Percentiles rank a stretch among this genome's conserved stretches.
Conservation (phyloP, 2,329 filamentous ascomycete genomes). For the Cladosporium cucumerinum region DNA sequence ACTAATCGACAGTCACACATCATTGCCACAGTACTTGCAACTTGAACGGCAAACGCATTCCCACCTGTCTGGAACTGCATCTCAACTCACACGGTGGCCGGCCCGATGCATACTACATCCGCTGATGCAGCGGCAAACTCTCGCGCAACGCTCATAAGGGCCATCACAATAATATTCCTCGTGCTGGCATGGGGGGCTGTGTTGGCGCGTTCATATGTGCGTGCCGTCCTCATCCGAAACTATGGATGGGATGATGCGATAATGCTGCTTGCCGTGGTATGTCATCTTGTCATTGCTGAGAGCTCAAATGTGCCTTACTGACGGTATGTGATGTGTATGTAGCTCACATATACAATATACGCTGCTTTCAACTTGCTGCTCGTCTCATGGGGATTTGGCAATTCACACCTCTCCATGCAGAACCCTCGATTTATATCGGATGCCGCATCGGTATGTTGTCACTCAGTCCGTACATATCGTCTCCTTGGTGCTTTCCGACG, state of each 20-base stretch:
- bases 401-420: not conserved
- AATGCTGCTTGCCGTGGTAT: conserved; percentile 41
- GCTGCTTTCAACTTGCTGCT: conserved; percentile 16
- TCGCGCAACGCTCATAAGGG: conserved; percentile 1
- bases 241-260: conserved; percentile 46
- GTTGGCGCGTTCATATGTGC: conserved; percentile 40
- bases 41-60: not conserved
- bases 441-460: not conserved
- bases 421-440: not conserved
- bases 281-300: conserved; percentile 10
- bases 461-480: not conserved
- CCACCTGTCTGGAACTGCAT: not conserved
- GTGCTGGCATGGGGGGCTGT: conserved; percentile 39
- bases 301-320: not conserved
- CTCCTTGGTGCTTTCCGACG: not conserved
- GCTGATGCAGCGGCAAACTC: not conserved
- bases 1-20: not conserved
- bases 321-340: not conserved
- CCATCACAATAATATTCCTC: conserved; percentile 31
- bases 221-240: conserved; percentile 37
- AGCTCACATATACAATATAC: conserved; percentile 9
- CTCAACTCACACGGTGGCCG: not conserved
- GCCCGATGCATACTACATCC: not conserved
- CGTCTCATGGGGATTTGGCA: conserved; percentile 6
- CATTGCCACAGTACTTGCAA: not conserved